Evolutionary conservation across 495 filamentous ascomycete species (phyloP).

Genomic region (Rusavskia elegans): DNA sequence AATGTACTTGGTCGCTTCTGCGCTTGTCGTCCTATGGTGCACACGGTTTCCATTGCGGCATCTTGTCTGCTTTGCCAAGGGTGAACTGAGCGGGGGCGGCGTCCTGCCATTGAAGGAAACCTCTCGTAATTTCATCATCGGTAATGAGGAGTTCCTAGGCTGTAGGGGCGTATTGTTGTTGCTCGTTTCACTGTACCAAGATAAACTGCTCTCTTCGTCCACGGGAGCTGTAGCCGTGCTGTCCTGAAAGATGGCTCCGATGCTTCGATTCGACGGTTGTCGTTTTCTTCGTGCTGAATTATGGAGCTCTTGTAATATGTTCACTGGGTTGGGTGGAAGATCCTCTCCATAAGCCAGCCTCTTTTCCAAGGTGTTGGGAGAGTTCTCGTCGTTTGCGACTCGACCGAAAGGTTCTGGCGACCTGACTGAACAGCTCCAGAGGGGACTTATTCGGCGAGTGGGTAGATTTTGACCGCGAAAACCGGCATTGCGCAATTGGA

Average conservation of each 20-base stretch:
- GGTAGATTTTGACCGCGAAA: constrained; percentile 16
- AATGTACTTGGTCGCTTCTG: constrained; percentile 25
- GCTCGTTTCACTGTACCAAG: constrained; percentile 11
- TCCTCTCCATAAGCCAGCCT: constrained; percentile 6
- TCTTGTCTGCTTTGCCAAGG: constrained; percentile 7
- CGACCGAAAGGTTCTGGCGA: constrained; percentile 4
- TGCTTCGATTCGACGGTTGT: constrained; percentile 5
- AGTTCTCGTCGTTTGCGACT: constrained; percentile 9
- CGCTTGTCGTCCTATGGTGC: constrained; percentile 11
- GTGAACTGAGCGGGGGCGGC: constrained; percentile 13
- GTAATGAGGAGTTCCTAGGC: neutral
- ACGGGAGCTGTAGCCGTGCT: neutral
- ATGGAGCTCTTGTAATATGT: constrained; percentile 18
- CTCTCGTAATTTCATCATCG: constrained; percentile 10
- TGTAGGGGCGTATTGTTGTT: constrained; percentile 6
- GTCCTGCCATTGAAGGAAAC: constrained; percentile 8
- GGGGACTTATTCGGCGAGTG: constrained; percentile 12
- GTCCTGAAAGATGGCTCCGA: constrained; percentile 13
- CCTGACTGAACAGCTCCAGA: constrained; percentile 2
- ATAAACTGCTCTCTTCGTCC: constrained; percentile 2
- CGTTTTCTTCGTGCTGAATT: constrained; percentile 13
- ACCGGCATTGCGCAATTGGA: constrained; percentile 21
- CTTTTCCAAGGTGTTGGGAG: neutral
- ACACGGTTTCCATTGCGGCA: constrained; percentile 3
- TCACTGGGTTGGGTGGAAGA: constrained; percentile 10